Base-by-base conservation (phyloP, 371 early-diverging fungal genomes). In the Choanephora cucurbitarum region DNA sequence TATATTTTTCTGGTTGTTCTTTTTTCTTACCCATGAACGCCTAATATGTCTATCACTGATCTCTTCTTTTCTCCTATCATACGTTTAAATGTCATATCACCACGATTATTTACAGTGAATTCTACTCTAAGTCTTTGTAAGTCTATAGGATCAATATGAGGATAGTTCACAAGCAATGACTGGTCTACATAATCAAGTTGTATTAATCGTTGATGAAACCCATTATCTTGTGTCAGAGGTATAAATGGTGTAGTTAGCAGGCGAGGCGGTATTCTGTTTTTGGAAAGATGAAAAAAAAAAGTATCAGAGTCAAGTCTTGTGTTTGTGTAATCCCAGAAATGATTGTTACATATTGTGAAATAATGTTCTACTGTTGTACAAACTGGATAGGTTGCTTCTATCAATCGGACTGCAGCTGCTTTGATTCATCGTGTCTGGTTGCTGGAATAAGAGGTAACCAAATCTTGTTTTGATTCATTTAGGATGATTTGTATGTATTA, bases 361-460 rank as follows among this genome's bases (percentile, higher is more conserved):
- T 3, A 57, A 11, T 18, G 60, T 67, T 51, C 60, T 52, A 37
- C 57, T 63, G 15, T 48, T 58, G 32, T 23, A 67, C 6, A 42
- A 55, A 32, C 24, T 57, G 58, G 6, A 33, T 31, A 15, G 33
- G 33, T 22, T 44, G 34, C n/a, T 21, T 41, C 28, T 23, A 49
- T 43, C 45, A 19, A 46, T 28, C 7, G 28, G 7, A 7, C 7
- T 28, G 28, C 28, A 28, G 28, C 28, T 7, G 7, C 28, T 28
- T 5, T 28, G 5, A 28, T 28, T 28, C 28, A 28, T 28, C 28
- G 28, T 28, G 28, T 48, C 33, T 17, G 58, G 53, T 47, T 72
- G 60, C 28, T 59, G 44, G 17, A 68, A 65, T 4, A 75, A 50
- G 19, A 67, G 22, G 46, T 69, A 46, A n/a, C 75, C 75, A 60